These are phyloP conservation scores for Alternaria panax DNA, from an alignment of 2,329 filamentous ascomycete species.

Conservation along the genomic window DNA sequence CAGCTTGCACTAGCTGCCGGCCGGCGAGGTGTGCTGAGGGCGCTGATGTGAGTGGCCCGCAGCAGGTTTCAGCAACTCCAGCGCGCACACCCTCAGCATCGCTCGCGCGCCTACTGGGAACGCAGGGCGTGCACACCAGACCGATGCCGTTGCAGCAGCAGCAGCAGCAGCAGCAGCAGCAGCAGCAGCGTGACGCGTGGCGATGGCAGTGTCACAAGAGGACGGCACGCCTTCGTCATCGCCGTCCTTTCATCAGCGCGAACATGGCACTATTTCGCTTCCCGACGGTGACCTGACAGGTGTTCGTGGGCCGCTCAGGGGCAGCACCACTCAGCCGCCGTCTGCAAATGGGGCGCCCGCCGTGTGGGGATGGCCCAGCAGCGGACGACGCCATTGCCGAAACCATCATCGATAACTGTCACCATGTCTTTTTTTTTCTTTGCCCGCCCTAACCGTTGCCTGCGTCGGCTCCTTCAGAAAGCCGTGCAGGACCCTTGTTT, in stretches of 20 bases:
- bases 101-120: neutral
- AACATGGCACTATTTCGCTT: conserved; percentile 8
- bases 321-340: conserved; percentile 16
- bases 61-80: conserved; percentile 5
- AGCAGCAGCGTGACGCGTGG: neutral
- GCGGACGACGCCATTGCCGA: conserved; percentile 21
- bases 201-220: conserved; percentile 25
- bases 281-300: conserved; percentile 8
- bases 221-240: conserved; percentile 22
- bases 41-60: neutral
- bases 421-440: conserved; percentile 9
- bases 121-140: conserved; percentile 4
- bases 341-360: conserved; percentile 3
- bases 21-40: neutral
- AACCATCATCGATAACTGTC: conserved; percentile 5
- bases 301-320: conserved; percentile 22
- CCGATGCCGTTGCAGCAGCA: neutral
- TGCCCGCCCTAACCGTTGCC: conserved; percentile 17
- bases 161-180: neutral
- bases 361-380: conserved; percentile 12
- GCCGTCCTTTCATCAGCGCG: conserved; percentile 32
- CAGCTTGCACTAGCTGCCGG: conserved; percentile 11
- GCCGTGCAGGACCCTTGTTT: conserved; percentile 8
- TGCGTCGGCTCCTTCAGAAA: neutral
- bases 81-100: neutral